These are phyloP conservation scores for Emmonsiellopsis sp. DNA, from an alignment of 2,329 filamentous ascomycete genomes.

Conservation along the genomic window DNA sequence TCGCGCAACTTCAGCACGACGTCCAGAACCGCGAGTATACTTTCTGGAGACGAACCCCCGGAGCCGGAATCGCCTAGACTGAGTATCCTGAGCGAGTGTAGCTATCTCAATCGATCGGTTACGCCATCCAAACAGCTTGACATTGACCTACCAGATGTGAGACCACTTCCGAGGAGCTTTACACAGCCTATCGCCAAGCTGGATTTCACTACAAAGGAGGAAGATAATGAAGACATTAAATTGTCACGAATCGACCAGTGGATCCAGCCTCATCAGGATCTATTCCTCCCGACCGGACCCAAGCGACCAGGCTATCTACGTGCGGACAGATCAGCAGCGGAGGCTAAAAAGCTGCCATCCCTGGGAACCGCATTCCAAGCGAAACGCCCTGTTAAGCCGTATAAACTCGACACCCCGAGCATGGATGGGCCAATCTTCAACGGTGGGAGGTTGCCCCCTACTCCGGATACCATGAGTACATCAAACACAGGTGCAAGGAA, in stretches of 20 bases:
- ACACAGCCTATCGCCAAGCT: conserved; percentile 3
- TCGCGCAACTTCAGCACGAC: conserved; percentile 19
- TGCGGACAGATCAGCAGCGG: conserved; percentile 1
- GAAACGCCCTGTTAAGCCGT: conserved; percentile 12
- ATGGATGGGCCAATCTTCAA: conserved; percentile 24
- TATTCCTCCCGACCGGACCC: conserved; percentile 11
- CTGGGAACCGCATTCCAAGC: conserved; percentile 18
- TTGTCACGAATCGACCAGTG: conserved; percentile 23
- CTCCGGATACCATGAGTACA: conserved; percentile 36
- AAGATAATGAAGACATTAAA: conserved; percentile 11
- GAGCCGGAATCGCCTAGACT: conserved; percentile 32
- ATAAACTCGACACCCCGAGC: conserved; percentile 17
- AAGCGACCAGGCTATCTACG: conserved; percentile 12
- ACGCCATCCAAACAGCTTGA: conserved; percentile 12
- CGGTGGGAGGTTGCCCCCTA: conserved; percentile 27
- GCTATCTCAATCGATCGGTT: conserved; percentile 29
- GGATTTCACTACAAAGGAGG: background rate
- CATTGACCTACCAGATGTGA: background rate
- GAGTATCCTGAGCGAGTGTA: conserved; percentile 37
- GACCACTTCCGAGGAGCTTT: conserved; percentile 12
- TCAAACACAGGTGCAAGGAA: conserved; percentile 22
- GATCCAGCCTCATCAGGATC: conserved; percentile 19
- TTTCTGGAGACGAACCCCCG: conserved; percentile 24
- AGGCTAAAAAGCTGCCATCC: conserved; percentile 6
- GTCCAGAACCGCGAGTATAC: conserved; percentile 26